Evolutionary conservation across 805 yeast genomes (phyloP).

Genomic region (Trichomonascus vanleenenianus): DNA sequence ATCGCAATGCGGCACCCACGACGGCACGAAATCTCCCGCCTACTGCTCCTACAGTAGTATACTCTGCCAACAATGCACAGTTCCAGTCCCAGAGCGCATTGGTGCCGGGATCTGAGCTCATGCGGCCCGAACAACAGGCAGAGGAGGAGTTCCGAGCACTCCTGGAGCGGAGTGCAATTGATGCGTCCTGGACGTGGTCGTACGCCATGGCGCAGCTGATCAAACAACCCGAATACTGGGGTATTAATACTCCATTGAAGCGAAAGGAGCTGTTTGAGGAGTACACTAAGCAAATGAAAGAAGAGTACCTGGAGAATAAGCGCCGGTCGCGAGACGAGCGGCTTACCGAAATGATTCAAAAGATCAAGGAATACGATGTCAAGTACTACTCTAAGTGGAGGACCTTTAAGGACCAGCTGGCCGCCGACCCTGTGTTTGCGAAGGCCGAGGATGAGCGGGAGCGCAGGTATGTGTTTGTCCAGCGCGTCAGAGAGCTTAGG

Average conservation of each 20-base stretch:
- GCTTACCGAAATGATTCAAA: constrained; percentile 46
- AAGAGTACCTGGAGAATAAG: constrained; percentile 46
- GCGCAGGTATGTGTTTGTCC: constrained; percentile 46
- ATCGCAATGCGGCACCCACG: background rate
- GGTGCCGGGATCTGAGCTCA: background rate
- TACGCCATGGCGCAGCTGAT: constrained; percentile 53
- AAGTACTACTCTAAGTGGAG: constrained; percentile 58
- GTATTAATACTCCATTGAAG: constrained; percentile 49
- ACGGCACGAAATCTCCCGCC: background rate
- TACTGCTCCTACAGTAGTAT: background rate
- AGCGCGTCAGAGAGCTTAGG: constrained; percentile 38
- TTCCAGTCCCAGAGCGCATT: background rate
- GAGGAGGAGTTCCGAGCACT: constrained; percentile 42
- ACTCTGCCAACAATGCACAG: background rate
- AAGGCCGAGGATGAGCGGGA: constrained; percentile 51
- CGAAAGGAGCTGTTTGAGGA: constrained; percentile 59
- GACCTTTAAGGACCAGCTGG: constrained; percentile 43
- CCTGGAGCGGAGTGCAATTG: constrained; percentile 50
- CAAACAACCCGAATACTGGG: constrained; percentile 60
- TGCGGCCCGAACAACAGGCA: constrained; percentile 28
- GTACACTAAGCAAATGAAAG: constrained; percentile 38
- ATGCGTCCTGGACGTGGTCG: constrained; percentile 69
- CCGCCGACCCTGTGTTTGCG: constrained; percentile 58
- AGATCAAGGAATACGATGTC: constrained; percentile 42
- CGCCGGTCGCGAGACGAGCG: constrained; percentile 39